Evolutionary conservation across 768 basidiomycete genomes (phyloP).

Genomic region (Cubamyces sp.): DNA sequence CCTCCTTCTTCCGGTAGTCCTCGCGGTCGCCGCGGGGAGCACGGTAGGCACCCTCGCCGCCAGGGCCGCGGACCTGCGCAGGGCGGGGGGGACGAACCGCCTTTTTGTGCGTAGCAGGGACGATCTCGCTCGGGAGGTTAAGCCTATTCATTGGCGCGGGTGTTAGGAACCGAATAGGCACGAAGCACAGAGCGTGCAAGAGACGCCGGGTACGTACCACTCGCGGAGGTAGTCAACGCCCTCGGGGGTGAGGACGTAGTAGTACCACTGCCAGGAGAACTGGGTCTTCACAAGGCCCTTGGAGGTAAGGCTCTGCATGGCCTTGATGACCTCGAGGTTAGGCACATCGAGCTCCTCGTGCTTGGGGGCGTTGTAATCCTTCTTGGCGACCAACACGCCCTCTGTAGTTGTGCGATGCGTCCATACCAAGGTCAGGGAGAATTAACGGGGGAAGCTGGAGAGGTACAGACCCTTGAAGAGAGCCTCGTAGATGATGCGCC

Average conservation of each 20-base stretch:
- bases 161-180: background rate
- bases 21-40: constrained; percentile 87
- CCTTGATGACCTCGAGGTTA: constrained; percentile 75
- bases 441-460: background rate
- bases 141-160: constrained; percentile 54
- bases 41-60: constrained; percentile 83
- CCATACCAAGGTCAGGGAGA: background rate
- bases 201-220: constrained; percentile 50
- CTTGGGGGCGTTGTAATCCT: constrained; percentile 97
- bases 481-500: constrained; percentile 96
- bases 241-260: constrained; percentile 96
- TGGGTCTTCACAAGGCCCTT: constrained; percentile 96
- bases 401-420: constrained; percentile 49
- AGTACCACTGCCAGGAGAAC: constrained; percentile 99
- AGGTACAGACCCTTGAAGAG: constrained; percentile 94
- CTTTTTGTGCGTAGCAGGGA: constrained; percentile 97
- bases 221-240: constrained; percentile 97
- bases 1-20: constrained; percentile 92
- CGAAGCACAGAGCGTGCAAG: background rate
- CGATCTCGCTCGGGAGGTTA: constrained; percentile 94
- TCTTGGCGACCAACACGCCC: constrained; percentile 99
- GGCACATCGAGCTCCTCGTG: constrained; percentile 84
- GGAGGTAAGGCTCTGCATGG: constrained; percentile 67
- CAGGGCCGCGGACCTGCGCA: constrained; percentile 64
- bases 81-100: constrained; percentile 86